Base-by-base conservation (phyloP, 352 stramenopile species). In the Aphanomyces astaci region DNA sequence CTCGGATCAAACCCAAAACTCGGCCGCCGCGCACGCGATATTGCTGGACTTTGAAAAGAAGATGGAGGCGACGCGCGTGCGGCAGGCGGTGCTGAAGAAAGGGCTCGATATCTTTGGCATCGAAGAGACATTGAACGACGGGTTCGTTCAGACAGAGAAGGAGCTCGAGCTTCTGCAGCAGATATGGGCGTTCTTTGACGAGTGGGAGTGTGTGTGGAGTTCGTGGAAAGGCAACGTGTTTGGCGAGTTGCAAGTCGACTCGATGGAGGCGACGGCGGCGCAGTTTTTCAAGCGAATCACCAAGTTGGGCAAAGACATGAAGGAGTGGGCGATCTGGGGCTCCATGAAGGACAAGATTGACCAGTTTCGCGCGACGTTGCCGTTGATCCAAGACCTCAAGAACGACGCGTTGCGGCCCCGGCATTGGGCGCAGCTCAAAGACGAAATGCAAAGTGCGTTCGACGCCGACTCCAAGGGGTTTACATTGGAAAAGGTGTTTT, bases 291-390 rank as follows among this genome's bases (percentile, higher is more conserved):
- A 97, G 65, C 95, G 95, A 40, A 82, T 97, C n/a, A 79, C 88
- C 40, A 97, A 97, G 64, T 94, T 94, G 27, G 88, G 91, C 19
- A 94, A 96, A 39, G 91, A 97, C 5, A 97, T 97, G 77, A 97
- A 97, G 71, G 86, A 74, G 55, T 98, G 92, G 92, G 79, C 78
- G 1, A 86, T 89, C 25, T 97, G 91, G 90, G 90, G 80, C 51
- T 82, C 94, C 11, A 97, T 97, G 78, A 92, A 95, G 66, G 87
- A 90, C 1, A 98, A 97, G 64, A 96, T 97, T 51, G 92, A 97
- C 52, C 95, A 97, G 71, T 90, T 91, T 66, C 80, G 96, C 17
- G 90, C 96, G 60, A 97, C 89, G 0, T 73, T 97, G 40, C 90
- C 89, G n/a, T 72, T 98, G 3, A 97, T 98, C 55, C 87, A 96